Evolutionary conservation across 2,329 filamentous ascomycete species (phyloP), one percentile per base, ranked within the genome.

Genomic region (Didymella keratinophila): DNA sequence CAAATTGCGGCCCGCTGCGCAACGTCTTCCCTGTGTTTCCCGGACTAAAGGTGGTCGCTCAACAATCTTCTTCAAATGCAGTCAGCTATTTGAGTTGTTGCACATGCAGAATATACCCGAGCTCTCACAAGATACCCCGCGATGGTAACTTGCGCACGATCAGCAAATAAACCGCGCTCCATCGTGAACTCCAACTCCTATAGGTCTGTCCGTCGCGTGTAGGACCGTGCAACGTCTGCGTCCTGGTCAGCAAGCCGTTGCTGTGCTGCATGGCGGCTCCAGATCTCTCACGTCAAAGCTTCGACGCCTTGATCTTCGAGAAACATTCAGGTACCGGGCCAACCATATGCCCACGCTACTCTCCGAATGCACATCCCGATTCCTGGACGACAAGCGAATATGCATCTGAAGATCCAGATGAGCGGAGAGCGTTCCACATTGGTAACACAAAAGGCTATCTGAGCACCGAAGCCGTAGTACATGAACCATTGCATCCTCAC

Each of bases 191-290:
- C n/a, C 6, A 7, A 12, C 9, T 23, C 27, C 25, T 10, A 41
- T 54, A 32, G 34, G 52, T 20, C 34, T 34, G 4, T 3, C 11
- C 7, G 10, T 11, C 32, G 34, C 36, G n/a, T 23, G 9, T 7
- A n/a, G 46, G 14, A 32, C 12, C 16, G 6, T 48, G 25, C 28
- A 42, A n/a, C 23, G 28, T 52, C 5, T 11, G 18, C 34, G 32
- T n/a, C 11, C 14, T 34, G 25, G 43, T 36, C 25, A 18, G 32
- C 4, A 42, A 20, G 25, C 6, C 18, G 14, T 16, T 41, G 42
- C 18, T n/a, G n/a, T 41, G 32, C 51, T 30, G 32, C 42, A 46
- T 34, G 23, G 51, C 12, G 34, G 32, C 42, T 53, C 32, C 30
- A 52, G 34, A 53, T 41, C 14, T 47, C 18, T 28, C 16, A 20